Base-by-base conservation (phyloP, 768 basidiomycete species). In the Mycena epipterygia region DNA sequence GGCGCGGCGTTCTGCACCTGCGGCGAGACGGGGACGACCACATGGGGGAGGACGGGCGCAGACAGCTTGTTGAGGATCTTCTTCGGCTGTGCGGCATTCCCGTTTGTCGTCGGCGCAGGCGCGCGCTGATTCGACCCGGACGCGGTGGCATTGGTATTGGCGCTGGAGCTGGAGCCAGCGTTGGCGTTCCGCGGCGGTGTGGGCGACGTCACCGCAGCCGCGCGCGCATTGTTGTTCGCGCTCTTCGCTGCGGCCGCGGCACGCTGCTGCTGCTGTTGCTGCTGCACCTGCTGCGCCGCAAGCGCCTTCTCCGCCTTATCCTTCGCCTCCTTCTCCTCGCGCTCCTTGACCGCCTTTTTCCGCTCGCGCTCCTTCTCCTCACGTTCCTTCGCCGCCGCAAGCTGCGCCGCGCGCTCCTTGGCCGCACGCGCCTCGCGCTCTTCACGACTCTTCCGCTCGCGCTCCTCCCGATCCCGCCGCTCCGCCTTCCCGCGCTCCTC, bases 401-500 rank as follows among this genome's bases (percentile, higher is more conserved):
- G 82, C 60, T 84, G 85, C 65, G 89, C 88, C 59, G 89, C 91
- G 56, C 86, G 87, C 68, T 89, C 89, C 79, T 92, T 92, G 73
- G 88, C 91, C 61, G 87, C 86, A 66, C 88, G 81, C 58, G 89
- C 91, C 79, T 89, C 88, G 74, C 90, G 89, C 66, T 92, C 91
- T 71, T 93, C 93, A 78, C 87, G 89, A 70, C 89, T 89, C 73
- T 87, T 88, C 57, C 87, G 84, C 61, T 91, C 90, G 74, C 84
- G 88, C 30, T 86, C 88, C 76, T 93, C 93, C 56, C 87, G 85
- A 75, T 95, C 94, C 75, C 90, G 88, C 56, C 91, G 86, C 75
- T 96, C 95, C 74, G 91, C 89, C 75, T 86, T 87, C 61, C 88
- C 85, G 67, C 83, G 89, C 74, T 94, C 91, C 76, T 94, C 93